Evolutionary conservation across 179 eudicot species (phyloP).

Genomic region (Beta corolliflora): DNA sequence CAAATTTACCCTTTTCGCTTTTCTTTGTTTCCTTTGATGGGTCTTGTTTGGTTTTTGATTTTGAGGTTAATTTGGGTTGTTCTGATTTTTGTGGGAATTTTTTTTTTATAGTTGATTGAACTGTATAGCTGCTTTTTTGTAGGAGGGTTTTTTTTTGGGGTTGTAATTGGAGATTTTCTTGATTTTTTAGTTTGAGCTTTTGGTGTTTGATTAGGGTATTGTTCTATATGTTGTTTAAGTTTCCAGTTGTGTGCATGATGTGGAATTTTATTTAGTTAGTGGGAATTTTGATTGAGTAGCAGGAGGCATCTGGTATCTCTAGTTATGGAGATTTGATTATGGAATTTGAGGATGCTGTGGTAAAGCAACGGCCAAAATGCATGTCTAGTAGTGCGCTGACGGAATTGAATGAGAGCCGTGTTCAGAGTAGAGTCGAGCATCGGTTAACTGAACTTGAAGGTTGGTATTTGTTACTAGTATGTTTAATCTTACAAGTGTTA

Average conservation of each 20-base stretch:
- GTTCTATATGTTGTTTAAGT: neutral
- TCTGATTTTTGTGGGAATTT: neutral
- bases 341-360: slow-evolving; percentile 87
- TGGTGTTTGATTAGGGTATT: neutral
- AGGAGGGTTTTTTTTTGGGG: neutral
- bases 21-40: neutral
- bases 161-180: neutral
- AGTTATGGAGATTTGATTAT: slow-evolving; percentile 66
- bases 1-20: neutral
- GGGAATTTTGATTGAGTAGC: slow-evolving; percentile 16
- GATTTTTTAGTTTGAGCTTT: neutral
- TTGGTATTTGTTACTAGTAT: slow-evolving; percentile 26
- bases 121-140: neutral
- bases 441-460: slow-evolving; percentile 93
- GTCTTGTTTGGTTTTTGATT: slow-evolving; percentile 8
- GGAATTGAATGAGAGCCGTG: slow-evolving; percentile 60
- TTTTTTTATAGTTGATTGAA: slow-evolving; percentile 2
- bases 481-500: neutral
- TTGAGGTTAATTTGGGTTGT: neutral
- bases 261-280: slow-evolving; percentile 4
- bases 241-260: slow-evolving; percentile 4
- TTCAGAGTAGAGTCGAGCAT: slow-evolving; percentile 62
- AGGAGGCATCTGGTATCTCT: slow-evolving; percentile 51
- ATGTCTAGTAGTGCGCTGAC: slow-evolving; percentile 58
- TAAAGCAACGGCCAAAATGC: slow-evolving; percentile 67